Percentiles rank a stretch among this genome's conserved stretches.
Evolutionary conservation across 2,329 filamentous ascomycete species (phyloP).

Genomic region (Leptodontidium sp.): DNA sequence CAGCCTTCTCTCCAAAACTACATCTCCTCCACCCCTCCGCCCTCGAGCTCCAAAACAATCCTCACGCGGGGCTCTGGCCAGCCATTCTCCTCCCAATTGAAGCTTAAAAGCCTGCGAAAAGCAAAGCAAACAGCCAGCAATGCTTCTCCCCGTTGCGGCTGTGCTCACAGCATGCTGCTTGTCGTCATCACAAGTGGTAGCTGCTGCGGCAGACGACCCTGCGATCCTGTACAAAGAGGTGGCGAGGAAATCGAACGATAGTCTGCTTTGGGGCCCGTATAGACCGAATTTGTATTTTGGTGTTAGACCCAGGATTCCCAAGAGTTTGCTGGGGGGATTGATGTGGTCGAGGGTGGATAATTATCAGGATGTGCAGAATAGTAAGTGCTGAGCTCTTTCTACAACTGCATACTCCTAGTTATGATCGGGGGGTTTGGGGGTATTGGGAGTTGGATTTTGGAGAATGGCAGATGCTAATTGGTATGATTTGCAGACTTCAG

Average conservation of each 20-base stretch:
- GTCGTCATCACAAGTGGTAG: slow-evolving; percentile 19
- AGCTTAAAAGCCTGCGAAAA: slow-evolving; percentile 2
- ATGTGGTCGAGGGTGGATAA: slow-evolving; percentile 90
- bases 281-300: slow-evolving; percentile 95
- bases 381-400: slow-evolving; percentile 58
- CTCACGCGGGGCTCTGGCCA: slow-evolving; percentile 39
- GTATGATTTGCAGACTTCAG: slow-evolving; percentile 71
- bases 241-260: slow-evolving; percentile 70
- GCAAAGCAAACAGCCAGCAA: slow-evolving; percentile 20
- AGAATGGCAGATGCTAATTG: slow-evolving; percentile 28
- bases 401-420: neutral
- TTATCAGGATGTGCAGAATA: slow-evolving; percentile 76
- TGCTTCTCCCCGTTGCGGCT: slow-evolving; percentile 37
- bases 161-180: slow-evolving; percentile 29
- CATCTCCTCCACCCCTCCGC: neutral
- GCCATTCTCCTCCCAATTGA: slow-evolving; percentile 30
- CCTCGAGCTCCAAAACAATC: slow-evolving; percentile 30
- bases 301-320: slow-evolving; percentile 80
- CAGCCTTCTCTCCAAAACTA: slow-evolving; percentile 16
- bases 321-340: slow-evolving; percentile 82
- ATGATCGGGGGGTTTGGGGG: neutral
- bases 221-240: slow-evolving; percentile 48
- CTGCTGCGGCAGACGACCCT: slow-evolving; percentile 40
- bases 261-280: slow-evolving; percentile 95
- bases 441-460: slow-evolving; percentile 1